Conservation (phyloP, 768 basidiomycete genomes). For the Gloeopeniophorella convolvens region DNA sequence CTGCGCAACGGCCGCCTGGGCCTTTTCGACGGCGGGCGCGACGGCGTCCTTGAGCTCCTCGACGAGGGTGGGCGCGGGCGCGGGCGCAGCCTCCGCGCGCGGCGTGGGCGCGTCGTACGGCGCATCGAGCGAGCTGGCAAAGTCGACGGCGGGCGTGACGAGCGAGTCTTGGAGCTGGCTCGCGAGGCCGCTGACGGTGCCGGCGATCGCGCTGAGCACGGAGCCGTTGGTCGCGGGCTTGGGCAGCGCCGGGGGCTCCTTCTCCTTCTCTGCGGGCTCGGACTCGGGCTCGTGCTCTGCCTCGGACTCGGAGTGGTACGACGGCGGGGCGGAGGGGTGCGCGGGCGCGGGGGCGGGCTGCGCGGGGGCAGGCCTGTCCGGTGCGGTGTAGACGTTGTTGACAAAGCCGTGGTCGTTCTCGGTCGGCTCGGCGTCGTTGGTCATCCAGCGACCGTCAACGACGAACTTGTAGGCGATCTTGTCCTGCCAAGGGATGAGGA, state of each 20-base stretch:
- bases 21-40: neutral
- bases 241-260: neutral
- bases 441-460: constrained; percentile 31
- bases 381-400: constrained; percentile 28
- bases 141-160: constrained; percentile 1
- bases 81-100: neutral
- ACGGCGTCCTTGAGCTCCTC: neutral
- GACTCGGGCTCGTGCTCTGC: neutral
- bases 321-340: neutral
- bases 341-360: neutral
- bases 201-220: too few species aligned
- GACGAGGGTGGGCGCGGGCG: neutral
- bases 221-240: constrained; percentile 5
- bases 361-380: constrained; percentile 11
- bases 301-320: constrained; percentile 2
- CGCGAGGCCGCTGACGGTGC: too few species aligned
- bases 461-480: constrained; percentile 31
- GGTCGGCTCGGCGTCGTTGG: constrained; percentile 24
- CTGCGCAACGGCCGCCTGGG: constrained; percentile 3
- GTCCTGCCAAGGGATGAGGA: constrained; percentile 25
- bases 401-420: constrained; percentile 28
- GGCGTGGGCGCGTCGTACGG: constrained; percentile 1
- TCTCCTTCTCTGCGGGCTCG: constrained; percentile 4
- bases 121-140: constrained; percentile 2
- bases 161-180: neutral